These are phyloP conservation scores for Closterium sp. DNA, from an alignment of 139 green algal species.

Conservation along the genomic window DNA sequence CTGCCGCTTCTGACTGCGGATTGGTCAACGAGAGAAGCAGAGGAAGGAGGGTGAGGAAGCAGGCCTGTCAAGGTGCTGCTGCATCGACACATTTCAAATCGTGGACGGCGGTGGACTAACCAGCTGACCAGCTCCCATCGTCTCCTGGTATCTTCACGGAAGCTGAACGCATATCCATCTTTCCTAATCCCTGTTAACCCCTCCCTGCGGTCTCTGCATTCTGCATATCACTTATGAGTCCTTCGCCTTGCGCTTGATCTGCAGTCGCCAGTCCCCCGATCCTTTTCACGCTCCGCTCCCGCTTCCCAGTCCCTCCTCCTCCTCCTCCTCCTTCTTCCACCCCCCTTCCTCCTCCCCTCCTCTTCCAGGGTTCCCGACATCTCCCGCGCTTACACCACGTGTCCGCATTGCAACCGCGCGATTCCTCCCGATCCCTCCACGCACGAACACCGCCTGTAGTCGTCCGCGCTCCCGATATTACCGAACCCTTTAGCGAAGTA, in stretches of 20 bases:
- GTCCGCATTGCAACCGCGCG: background rate
- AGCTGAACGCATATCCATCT: background rate
- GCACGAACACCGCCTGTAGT: background rate
- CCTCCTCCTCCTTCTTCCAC: background rate
- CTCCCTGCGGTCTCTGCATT: no score
- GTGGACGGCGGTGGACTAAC: no score
- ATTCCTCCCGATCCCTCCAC: background rate
- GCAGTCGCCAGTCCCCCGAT: background rate
- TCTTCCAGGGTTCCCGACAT: background rate
- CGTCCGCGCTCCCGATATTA: constrained; percentile 6
- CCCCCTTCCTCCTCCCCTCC: background rate
- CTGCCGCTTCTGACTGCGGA: background rate
- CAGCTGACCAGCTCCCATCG: background rate
- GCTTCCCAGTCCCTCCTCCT: background rate
- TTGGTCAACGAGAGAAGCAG: background rate
- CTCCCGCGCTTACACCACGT: background rate
- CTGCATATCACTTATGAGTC: no score
- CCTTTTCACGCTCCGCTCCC: no score
- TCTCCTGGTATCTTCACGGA: background rate
- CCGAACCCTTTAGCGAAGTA: background rate
- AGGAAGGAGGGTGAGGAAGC: background rate
- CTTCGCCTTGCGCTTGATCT: background rate
- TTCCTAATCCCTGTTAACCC: background rate
- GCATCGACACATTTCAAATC: background rate
- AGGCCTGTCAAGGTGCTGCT: background rate